phyloP scores from a whole-genome alignment of 768 basidiomycete species.

The Sistotremastrum suecicum region DNA sequence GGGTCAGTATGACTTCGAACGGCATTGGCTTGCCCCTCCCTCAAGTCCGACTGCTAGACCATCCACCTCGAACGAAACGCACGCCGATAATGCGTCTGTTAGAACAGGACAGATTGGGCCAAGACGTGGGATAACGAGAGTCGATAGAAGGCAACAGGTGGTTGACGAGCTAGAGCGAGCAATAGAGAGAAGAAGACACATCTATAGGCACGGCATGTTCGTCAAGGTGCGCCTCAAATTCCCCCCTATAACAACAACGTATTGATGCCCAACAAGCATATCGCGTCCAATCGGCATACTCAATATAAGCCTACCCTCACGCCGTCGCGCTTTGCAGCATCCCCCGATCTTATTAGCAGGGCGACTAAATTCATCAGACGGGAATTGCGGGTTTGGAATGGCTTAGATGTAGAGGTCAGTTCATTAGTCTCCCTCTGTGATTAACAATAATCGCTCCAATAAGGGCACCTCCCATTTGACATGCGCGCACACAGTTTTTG shows the following conservation, averaged over 20 bases:
- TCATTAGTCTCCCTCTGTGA: neutral
- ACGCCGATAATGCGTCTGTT: slow-evolving; percentile 18
- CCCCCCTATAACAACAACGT: neutral
- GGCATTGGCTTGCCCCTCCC: slow-evolving; percentile 57
- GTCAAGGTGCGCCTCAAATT: slow-evolving; percentile 53
- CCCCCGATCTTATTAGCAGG: slow-evolving; percentile 57
- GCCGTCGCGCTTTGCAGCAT: slow-evolving; percentile 68
- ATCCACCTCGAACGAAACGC: slow-evolving; percentile 14
- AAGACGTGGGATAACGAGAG: slow-evolving; percentile 36
- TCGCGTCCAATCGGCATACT: slow-evolving; percentile 77
- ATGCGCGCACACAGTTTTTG: slow-evolving; percentile 46
- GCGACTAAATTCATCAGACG: slow-evolving; percentile 72
- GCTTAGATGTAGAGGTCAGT: slow-evolving; percentile 78
- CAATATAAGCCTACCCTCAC: slow-evolving; percentile 85
- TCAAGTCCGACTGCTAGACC: slow-evolving; percentile 28
- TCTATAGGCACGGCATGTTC: slow-evolving; percentile 68
- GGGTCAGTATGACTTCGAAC: slow-evolving; percentile 68
- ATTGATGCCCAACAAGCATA: slow-evolving; percentile 41
- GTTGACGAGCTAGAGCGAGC: slow-evolving; percentile 64
- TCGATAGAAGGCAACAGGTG: slow-evolving; percentile 36
- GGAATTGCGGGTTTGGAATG: slow-evolving; percentile 78
- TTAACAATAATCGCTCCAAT: neutral
- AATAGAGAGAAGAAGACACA: slow-evolving; percentile 58
- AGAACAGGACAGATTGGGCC: slow-evolving; percentile 25
- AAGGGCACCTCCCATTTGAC: slow-evolving; percentile 7